Evolutionary conservation across 1,284 basidiomycete species (phyloP).

Genomic region (Sanguinoderma infundibulare): DNA sequence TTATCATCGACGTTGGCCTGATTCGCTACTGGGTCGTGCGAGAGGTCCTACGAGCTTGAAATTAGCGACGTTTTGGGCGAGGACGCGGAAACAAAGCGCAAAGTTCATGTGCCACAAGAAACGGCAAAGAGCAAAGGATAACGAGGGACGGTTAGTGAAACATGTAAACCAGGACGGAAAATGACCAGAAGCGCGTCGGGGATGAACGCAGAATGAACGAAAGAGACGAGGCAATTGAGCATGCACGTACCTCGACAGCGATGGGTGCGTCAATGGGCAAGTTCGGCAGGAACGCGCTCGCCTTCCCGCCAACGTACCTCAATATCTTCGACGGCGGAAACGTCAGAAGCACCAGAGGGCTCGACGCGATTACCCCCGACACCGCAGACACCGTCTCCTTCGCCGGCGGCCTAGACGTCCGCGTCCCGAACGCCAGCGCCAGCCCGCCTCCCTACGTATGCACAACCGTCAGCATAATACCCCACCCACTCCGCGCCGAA

Average conservation of each 20-base stretch:
- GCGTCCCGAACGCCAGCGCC: constrained; percentile 62
- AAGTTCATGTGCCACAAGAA: no score
- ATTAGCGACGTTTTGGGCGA: neutral
- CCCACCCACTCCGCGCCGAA: neutral
- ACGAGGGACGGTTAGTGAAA: neutral
- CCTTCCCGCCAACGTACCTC: constrained; percentile 56
- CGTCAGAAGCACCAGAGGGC: constrained; percentile 69
- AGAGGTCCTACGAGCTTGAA: constrained; percentile 53
- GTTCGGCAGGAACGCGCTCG: constrained; percentile 53
- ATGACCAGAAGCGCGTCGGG: neutral
- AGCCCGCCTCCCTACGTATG: constrained; percentile 67
- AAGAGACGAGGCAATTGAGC: neutral
- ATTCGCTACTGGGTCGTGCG: constrained; percentile 64
- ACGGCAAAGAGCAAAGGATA: neutral
- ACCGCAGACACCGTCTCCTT: constrained; percentile 50
- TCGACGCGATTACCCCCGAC: constrained; percentile 69
- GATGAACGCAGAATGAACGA: neutral
- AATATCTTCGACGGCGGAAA: constrained; percentile 57
- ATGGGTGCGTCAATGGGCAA: constrained; percentile 65
- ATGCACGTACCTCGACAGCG: constrained; percentile 51
- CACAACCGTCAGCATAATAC: neutral
- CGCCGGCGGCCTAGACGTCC: constrained; percentile 42
- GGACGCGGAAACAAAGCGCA: neutral
- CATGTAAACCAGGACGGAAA: neutral
- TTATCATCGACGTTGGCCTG: constrained; percentile 70